Percentiles rank a stretch among this genome's conserved stretches.
Conservation (phyloP, 371 early-diverging fungal genomes). For the Mortierella sp. region DNA sequence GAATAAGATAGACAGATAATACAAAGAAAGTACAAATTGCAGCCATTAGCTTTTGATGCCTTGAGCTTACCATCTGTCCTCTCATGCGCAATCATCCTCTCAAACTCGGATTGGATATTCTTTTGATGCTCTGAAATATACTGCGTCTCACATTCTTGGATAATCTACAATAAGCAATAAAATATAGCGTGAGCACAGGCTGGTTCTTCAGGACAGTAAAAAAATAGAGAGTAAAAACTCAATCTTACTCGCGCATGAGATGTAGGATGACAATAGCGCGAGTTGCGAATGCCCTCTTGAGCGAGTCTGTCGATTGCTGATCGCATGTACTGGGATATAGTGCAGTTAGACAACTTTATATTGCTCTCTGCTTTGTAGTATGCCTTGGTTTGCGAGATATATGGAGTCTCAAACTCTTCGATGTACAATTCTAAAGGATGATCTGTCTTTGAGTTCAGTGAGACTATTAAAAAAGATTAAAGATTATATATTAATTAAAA, state of each 20-base stretch:
- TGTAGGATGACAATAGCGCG: conserved; percentile 73
- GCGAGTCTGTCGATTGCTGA: conserved; percentile 61
- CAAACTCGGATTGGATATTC: conserved; percentile 78
- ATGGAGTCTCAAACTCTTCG: conserved; percentile 85
- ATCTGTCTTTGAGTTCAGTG: conserved; percentile 77
- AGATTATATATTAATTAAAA: not conserved
- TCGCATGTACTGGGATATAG: conserved; percentile 80
- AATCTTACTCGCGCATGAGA: conserved; percentile 69
- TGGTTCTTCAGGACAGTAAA: not conserved
- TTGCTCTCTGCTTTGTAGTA: conserved; percentile 85
- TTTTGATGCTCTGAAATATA: conserved; percentile 78
- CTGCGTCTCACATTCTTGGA: conserved; percentile 82
- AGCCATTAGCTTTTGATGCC: not conserved
- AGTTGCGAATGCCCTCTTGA: conserved; percentile 46
- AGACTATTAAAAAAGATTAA: conserved; percentile 58
- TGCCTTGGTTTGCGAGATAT: conserved; percentile 72
- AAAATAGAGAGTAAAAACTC: not conserved
- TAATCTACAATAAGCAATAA: conserved; percentile 55
- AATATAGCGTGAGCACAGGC: not conserved
- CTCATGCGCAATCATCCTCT: conserved; percentile 75
- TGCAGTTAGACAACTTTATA: conserved; percentile 64
- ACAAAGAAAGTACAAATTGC: not conserved
- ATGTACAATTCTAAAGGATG: conserved; percentile 80
- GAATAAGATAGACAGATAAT: not conserved
- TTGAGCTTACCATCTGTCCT: conserved; percentile 67